phyloP scores from a whole-genome alignment of 257 asterid species.

The Osmanthus fragrans region DNA sequence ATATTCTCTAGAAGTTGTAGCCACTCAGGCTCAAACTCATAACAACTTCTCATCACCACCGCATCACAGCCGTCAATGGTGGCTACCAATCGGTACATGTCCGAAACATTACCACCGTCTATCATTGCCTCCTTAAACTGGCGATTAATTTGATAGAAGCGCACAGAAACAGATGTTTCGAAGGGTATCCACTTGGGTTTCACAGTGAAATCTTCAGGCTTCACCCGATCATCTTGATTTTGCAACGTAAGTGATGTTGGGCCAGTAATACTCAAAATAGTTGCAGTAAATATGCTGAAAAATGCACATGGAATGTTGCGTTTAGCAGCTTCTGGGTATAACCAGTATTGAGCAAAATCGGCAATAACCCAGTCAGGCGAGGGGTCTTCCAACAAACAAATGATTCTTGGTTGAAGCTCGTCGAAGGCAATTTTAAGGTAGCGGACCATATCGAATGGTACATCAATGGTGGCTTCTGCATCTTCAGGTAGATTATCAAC shows the following conservation, averaged over 20 bases:
- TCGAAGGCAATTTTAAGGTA: constrained; percentile 40
- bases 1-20: constrained; percentile 23
- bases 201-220: constrained; percentile 12
- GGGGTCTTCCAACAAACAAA: constrained; percentile 19
- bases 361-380: constrained; percentile 28
- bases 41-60: constrained; percentile 22
- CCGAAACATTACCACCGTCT: constrained; percentile 19
- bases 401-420: constrained; percentile 22
- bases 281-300: constrained; percentile 15
- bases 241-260: neutral
- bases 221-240: neutral
- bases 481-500: constrained; percentile 21
- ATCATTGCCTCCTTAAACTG: neutral
- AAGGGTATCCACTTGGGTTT: constrained; percentile 34
- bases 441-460: constrained; percentile 12
- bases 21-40: constrained; percentile 35
- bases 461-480: constrained; percentile 40
- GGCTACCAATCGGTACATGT: neutral
- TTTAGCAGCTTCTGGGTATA: constrained; percentile 19
- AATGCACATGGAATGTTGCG: neutral
- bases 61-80: neutral
- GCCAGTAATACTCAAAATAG: neutral
- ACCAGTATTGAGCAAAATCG: constrained; percentile 29
- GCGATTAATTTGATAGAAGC: constrained; percentile 2
- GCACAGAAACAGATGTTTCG: constrained; percentile 8